A percentile compares a stretch with the other conserved stretches of the same genome.
These are phyloP conservation scores for Tetrahymena thermophila DNA, from an alignment of 73 alveolate genomes.

Conservation along the genomic window DNA sequence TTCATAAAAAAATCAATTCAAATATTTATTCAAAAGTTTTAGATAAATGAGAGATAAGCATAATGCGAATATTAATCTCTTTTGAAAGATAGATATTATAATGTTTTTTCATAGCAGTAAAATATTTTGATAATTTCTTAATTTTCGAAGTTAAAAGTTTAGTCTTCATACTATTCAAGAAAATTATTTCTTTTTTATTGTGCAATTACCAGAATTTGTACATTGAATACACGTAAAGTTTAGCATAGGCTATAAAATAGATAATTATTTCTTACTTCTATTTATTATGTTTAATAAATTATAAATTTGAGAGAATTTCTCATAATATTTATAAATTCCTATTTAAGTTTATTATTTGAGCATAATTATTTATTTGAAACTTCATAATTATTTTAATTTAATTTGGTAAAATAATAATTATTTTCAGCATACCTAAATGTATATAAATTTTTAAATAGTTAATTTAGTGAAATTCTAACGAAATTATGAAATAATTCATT, in stretches of 20 bases:
- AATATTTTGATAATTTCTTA: neutral
- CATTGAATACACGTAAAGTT: neutral
- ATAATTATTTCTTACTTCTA: neutral
- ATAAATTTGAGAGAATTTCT: neutral
- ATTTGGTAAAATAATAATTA: no score
- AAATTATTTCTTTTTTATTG: neutral
- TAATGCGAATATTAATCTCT: neutral
- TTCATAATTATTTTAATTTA: neutral
- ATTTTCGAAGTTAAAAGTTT: neutral
- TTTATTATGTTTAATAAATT: neutral
- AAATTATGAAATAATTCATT: neutral
- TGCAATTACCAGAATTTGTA: neutral
- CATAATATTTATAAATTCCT: neutral
- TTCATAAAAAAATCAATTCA: no score
- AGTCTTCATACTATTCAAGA: neutral
- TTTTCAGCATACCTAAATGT: neutral
- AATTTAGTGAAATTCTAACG: neutral
- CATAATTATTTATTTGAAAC: neutral
- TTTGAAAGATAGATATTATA: neutral
- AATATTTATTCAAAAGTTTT: neutral
- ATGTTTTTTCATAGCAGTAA: neutral
- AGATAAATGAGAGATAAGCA: neutral
- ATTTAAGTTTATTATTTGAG: neutral
- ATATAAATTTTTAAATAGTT: no score
- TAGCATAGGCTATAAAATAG: neutral